Percentiles rank a stretch among this genome's conserved stretches.
Conservation (phyloP, 352 stramenopile species). For the Phytophthora pinifolia region DNA sequence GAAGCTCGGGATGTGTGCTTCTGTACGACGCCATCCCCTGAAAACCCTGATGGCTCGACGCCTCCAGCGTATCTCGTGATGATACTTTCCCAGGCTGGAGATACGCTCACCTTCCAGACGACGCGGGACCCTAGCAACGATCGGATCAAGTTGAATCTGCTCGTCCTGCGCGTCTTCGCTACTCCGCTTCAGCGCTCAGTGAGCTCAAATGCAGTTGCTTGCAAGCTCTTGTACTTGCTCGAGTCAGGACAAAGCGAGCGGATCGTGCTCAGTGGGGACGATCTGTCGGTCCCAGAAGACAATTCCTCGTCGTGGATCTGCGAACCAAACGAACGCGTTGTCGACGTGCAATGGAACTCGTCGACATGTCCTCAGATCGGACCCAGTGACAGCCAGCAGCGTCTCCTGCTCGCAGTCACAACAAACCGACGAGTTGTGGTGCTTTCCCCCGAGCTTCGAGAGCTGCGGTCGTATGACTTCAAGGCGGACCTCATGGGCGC, state of each 20-base stretch:
- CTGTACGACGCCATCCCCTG: conserved; percentile 20
- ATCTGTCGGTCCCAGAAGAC: conserved; percentile 35
- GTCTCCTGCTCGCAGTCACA: conserved; percentile 39
- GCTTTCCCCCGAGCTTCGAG: conserved; percentile 37
- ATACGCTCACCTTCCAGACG: conserved; percentile 50
- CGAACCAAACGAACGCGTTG: conserved; percentile 40
- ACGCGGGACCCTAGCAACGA: conserved; percentile 41
- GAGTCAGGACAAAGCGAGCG: conserved; percentile 18
- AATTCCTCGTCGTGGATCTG: conserved; percentile 36
- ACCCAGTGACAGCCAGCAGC: conserved; percentile 23
- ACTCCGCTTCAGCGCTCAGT: conserved; percentile 43
- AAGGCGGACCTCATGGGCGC: conserved; percentile 30
- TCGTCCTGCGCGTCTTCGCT: conserved; percentile 52
- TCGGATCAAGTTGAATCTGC: conserved; percentile 39
- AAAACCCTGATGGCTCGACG: conserved; percentile 14
- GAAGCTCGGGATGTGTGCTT: conserved; percentile 69
- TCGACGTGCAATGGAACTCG: conserved; percentile 61
- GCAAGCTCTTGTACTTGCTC: conserved; percentile 52
- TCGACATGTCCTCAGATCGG: conserved; percentile 18
- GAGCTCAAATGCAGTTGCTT: conserved; percentile 36
- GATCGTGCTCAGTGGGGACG: conserved; percentile 54
- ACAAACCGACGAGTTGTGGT: conserved; percentile 64
- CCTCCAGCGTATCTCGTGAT: conserved; percentile 40
- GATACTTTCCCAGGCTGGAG: conserved; percentile 51
- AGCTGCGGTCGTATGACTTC: conserved; percentile 46